Conservation (phyloP, 2,329 filamentous ascomycete species). For the Penicillium crustosum region DNA sequence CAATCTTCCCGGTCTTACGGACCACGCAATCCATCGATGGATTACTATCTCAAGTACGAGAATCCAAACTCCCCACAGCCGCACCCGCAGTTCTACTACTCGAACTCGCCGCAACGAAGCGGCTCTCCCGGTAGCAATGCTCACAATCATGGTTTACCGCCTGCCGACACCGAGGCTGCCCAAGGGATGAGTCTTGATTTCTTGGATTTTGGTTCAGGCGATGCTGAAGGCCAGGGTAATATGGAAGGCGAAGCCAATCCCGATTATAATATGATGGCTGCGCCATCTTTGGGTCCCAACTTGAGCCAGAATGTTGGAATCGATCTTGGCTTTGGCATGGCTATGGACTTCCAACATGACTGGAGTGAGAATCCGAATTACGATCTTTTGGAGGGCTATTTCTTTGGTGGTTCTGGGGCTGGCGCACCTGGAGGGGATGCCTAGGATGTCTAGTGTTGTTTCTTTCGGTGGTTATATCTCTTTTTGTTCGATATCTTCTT, state of each 20-base stretch:
- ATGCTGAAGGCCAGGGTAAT: constrained; percentile 27
- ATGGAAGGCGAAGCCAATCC: constrained; percentile 31
- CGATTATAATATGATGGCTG: constrained; percentile 30
- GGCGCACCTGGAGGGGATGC: constrained; percentile 28
- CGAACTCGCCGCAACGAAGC: constrained; percentile 36
- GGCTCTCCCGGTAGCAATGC: constrained; percentile 33
- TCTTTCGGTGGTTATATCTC: not conserved
- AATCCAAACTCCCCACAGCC: constrained; percentile 35
- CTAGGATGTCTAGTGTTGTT: constrained; percentile 5
- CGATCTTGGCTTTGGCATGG: constrained; percentile 48
- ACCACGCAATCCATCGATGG: constrained; percentile 33
- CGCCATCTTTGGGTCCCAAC: constrained; percentile 32
- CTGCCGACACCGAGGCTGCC: constrained; percentile 25
- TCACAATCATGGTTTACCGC: constrained; percentile 23
- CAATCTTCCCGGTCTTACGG: constrained; percentile 24
- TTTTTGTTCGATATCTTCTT: not conserved
- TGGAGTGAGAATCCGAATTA: constrained; percentile 50
- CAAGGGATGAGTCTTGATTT: constrained; percentile 54
- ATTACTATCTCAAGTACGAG: constrained; percentile 38
- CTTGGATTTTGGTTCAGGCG: constrained; percentile 50
- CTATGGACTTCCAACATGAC: constrained; percentile 49
- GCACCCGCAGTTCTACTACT: constrained; percentile 36
- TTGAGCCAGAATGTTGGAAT: constrained; percentile 43
- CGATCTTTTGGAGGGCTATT: constrained; percentile 57
- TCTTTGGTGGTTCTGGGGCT: constrained; percentile 50